These are phyloP conservation scores for Russula sp. DNA, from an alignment of 768 basidiomycete species.

Conservation along the genomic window DNA sequence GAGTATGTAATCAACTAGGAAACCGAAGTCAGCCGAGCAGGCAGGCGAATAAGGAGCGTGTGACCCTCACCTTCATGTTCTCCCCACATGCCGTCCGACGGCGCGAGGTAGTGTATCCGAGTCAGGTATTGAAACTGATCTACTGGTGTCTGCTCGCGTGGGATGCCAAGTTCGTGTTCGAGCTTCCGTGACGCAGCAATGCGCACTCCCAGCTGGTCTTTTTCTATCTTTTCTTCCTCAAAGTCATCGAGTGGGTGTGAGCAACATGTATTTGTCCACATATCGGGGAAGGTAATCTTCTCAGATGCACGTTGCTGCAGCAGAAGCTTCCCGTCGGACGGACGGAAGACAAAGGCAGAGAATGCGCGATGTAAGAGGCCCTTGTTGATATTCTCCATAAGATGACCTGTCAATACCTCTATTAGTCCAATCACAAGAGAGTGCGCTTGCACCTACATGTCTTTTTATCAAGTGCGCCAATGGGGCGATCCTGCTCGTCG, in stretches of 20 bases:
- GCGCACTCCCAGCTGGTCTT: conserved; percentile 75
- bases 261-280: conserved; percentile 99
- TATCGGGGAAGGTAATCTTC: conserved; percentile 98
- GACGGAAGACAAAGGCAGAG: conserved; percentile 94
- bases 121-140: conserved; percentile 93
- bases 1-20: conserved; percentile 91
- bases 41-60: background rate
- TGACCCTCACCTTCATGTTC: conserved; percentile 83
- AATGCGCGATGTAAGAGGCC: conserved; percentile 96
- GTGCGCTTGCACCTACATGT: conserved; percentile 55
- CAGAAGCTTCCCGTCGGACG: conserved; percentile 86
- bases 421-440: conserved; percentile 2
- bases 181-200: conserved; percentile 93
- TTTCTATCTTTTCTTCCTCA: conserved; percentile 71
- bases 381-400: conserved; percentile 94
- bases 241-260: conserved; percentile 95
- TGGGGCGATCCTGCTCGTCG: conserved; percentile 76
- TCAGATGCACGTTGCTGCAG: conserved; percentile 94
- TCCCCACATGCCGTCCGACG: conserved; percentile 89
- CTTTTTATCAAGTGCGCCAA: conserved; percentile 92
- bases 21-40: background rate
- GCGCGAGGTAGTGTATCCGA: conserved; percentile 95
- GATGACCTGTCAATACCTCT: conserved; percentile 56
- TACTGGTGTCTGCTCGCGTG: conserved; percentile 63
- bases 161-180: conserved; percentile 95